These are phyloP conservation scores for Talaromyces sp. DNA, from an alignment of 2,329 filamentous ascomycete species.

Conservation along the genomic window DNA sequence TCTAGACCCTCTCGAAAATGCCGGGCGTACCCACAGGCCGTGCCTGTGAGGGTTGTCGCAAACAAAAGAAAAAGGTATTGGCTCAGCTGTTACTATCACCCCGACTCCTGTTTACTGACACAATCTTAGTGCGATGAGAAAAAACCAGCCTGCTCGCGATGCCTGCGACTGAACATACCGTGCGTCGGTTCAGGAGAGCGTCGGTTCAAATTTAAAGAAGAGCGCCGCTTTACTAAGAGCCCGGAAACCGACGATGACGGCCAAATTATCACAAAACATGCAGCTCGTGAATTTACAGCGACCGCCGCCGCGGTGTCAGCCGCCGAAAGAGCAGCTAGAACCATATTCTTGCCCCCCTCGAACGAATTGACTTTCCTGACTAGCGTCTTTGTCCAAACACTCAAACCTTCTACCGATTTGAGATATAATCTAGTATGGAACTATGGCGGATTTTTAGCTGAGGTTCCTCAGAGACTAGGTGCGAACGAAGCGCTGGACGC, in stretches of 20 bases:
- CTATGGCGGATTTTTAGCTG: constrained; percentile 42
- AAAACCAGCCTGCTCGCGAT: constrained; percentile 42
- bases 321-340: not conserved
- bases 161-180: constrained; percentile 38
- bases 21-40: constrained; percentile 48
- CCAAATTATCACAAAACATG: not conserved
- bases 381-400: constrained; percentile 26
- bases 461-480: constrained; percentile 43
- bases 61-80: constrained; percentile 49
- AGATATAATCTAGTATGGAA: constrained; percentile 43
- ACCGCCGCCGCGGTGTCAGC: not conserved
- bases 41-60: constrained; percentile 47
- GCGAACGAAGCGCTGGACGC: constrained; percentile 42
- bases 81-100: too few species aligned
- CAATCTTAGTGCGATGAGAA: constrained; percentile 42
- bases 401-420: constrained; percentile 35
- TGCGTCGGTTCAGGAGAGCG: constrained; percentile 44
- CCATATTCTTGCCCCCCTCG: constrained; percentile 17
- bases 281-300: not conserved
- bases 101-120: not conserved
- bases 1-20: constrained; percentile 27
- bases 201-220: constrained; percentile 46
- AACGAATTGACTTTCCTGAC: constrained; percentile 29
- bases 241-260: not conserved
- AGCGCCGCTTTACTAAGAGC: constrained; percentile 15